These are phyloP conservation scores for Penicillium hordei DNA, from an alignment of 2,329 filamentous ascomycete genomes.

Conservation along the genomic window DNA sequence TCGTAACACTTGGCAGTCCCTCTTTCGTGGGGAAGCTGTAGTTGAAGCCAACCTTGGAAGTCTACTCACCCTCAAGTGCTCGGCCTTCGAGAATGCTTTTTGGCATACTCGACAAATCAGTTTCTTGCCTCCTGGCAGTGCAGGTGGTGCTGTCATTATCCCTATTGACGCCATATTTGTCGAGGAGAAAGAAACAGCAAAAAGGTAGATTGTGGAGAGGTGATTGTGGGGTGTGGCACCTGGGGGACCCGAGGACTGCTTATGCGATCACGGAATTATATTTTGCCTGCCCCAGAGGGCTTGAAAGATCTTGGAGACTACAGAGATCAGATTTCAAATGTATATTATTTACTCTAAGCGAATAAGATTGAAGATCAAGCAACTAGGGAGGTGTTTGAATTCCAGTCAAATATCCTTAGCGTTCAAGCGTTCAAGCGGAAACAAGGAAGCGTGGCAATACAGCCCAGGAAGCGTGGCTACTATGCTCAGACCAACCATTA, in stretches of 20 bases:
- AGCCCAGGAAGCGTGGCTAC: background rate
- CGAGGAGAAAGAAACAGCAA: background rate
- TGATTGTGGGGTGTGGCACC: constrained; percentile 23
- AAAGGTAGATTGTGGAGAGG: constrained; percentile 16
- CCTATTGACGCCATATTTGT: no score
- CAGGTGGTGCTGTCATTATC: no score
- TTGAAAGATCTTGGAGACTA: background rate
- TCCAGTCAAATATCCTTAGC: background rate
- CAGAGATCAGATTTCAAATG: background rate
- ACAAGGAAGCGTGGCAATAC: background rate
- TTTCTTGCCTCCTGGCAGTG: no score
- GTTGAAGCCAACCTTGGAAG: background rate
- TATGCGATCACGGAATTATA: background rate
- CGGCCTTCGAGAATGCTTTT: constrained; percentile 45
- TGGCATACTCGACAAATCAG: constrained; percentile 29
- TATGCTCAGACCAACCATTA: background rate
- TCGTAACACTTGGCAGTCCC: background rate
- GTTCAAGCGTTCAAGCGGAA: background rate
- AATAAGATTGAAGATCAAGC: background rate
- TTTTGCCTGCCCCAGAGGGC: background rate
- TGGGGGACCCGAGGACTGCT: no score
- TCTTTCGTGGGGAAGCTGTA: constrained; percentile 15
- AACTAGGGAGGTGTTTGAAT: background rate
- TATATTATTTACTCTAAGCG: no score
- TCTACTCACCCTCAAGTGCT: constrained; percentile 41